Percentiles rank a stretch among this genome's conserved stretches.
These are phyloP conservation scores for Spencermartinsiella europaea DNA, from an alignment of 805 yeast genomes.

Conservation along the genomic window DNA sequence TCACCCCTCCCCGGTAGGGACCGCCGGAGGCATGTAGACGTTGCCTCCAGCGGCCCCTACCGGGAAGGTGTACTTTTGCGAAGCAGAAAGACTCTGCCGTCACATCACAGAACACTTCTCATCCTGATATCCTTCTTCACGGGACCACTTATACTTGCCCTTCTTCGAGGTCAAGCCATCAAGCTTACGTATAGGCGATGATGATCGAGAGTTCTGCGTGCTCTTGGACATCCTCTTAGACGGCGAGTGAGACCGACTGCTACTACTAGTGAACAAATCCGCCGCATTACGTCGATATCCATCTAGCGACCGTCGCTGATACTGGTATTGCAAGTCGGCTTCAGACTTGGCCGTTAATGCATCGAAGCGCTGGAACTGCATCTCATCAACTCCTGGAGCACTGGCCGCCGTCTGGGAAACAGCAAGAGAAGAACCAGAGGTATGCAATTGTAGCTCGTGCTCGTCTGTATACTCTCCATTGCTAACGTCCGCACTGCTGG, in stretches of 20 bases:
- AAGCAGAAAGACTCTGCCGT: no score
- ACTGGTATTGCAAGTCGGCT: no score
- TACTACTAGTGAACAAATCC: neutral
- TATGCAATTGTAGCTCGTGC: neutral
- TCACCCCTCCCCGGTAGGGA: no score
- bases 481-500: neutral
- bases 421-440: neutral
- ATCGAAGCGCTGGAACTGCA: no score
- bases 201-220: neutral
- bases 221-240: neutral
- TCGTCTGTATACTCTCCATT: neutral
- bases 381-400: neutral
- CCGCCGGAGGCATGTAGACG: no score
- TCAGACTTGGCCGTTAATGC: no score
- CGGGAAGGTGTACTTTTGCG: no score
- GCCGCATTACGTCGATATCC: neutral
- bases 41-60: no score
- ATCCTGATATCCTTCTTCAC: slow-evolving; percentile 9
- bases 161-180: neutral
- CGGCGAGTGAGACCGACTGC: neutral
- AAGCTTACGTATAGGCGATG: neutral
- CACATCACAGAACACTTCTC: slow-evolving; percentile 14
- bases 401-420: neutral
- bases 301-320: neutral
- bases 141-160: neutral